Evolutionary conservation across 139 green algal genomes (phyloP).

Genomic region (Astrephomene gubernaculifera): DNA sequence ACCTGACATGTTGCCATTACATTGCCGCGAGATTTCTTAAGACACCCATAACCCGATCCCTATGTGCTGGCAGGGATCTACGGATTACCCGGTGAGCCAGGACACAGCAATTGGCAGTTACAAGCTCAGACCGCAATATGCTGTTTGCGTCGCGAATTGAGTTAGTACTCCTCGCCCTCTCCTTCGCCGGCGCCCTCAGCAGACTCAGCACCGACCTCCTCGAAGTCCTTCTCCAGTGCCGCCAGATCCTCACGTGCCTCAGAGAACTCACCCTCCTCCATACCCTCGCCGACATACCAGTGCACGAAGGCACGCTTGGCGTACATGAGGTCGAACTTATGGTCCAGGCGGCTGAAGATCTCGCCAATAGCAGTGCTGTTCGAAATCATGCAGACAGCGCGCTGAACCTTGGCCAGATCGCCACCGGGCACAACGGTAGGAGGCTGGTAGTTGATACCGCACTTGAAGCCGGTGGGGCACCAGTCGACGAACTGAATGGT

Average conservation of each 20-base stretch:
- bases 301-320: constrained; percentile 99
- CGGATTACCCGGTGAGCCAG: neutral
- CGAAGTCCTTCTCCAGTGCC: constrained; percentile 98
- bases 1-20: no score
- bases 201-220: constrained; percentile 95
- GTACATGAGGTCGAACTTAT: constrained; percentile 99
- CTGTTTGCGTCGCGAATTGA: neutral
- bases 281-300: constrained; percentile 99
- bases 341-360: constrained; percentile 97
- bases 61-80: no score
- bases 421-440: constrained; percentile 97
- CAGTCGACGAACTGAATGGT: constrained; percentile 99
- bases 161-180: constrained; percentile 88
- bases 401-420: constrained; percentile 99
- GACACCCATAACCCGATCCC: no score
- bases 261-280: constrained; percentile 94
- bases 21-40: no score
- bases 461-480: constrained; percentile 99
- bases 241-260: constrained; percentile 97
- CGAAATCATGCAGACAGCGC: constrained; percentile 99
- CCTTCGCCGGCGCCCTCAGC: constrained; percentile 79
- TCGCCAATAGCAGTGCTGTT: constrained; percentile 99
- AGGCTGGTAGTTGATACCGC: constrained; percentile 99
- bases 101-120: neutral
- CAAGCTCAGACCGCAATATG: no score